These are phyloP conservation scores for Plasmopara viticola DNA, from an alignment of 352 stramenopile genomes.

Conservation along the genomic window DNA sequence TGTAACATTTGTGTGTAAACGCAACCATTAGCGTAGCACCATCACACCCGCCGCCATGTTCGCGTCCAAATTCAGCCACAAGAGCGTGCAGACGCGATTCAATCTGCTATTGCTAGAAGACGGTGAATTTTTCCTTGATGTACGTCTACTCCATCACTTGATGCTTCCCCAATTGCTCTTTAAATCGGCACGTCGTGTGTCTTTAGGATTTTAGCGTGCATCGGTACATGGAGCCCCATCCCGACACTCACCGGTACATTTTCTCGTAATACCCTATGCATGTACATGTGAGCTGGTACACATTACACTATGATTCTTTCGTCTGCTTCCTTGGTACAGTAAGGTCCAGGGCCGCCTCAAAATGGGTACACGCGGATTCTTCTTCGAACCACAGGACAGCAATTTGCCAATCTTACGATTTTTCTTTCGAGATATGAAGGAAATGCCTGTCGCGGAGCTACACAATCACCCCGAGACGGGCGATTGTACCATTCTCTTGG, in stretches of 20 bases:
- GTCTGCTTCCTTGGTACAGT: slow-evolving; percentile 8
- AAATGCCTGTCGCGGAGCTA: slow-evolving; percentile 50
- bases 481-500: slow-evolving; percentile 53
- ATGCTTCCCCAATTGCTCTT: background rate
- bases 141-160: slow-evolving; percentile 11
- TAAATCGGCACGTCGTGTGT: slow-evolving; percentile 4
- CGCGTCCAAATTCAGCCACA: slow-evolving; percentile 33
- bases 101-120: slow-evolving; percentile 92
- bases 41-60: slow-evolving; percentile 24
- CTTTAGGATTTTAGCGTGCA: slow-evolving; percentile 80
- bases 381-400: slow-evolving; percentile 89
- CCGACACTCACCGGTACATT: slow-evolving; percentile 42
- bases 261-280: slow-evolving; percentile 2
- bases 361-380: slow-evolving; percentile 85
- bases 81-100: slow-evolving; percentile 77
- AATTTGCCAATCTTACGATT: slow-evolving; percentile 79
- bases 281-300: background rate
- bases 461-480: slow-evolving; percentile 32
- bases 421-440: slow-evolving; percentile 79
- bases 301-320: background rate
- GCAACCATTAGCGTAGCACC: slow-evolving; percentile 5
- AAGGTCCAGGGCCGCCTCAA: slow-evolving; percentile 81
- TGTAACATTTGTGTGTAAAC: slow-evolving; percentile 12
- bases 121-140: slow-evolving; percentile 92
- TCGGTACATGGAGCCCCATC: slow-evolving; percentile 57